Conservation (phyloP, 306 rosid genomes). For the Prunus padus region DNA sequence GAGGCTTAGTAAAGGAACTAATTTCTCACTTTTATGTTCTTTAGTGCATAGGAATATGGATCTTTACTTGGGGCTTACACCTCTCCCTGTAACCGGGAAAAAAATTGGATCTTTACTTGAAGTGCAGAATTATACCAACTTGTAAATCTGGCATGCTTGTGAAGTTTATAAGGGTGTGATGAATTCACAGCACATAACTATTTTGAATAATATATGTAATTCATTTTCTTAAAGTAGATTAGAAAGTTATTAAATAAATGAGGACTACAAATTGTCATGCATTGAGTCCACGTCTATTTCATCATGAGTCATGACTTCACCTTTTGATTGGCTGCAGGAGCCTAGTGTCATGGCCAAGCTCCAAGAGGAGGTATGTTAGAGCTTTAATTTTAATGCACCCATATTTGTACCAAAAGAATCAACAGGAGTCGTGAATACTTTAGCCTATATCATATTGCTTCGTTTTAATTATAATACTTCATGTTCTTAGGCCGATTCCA, state of each 20-base stretch:
- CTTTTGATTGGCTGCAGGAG: slow-evolving; percentile 57
- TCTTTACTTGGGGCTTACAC: background rate
- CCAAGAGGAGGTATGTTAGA: slow-evolving; percentile 81
- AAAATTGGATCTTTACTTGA: background rate
- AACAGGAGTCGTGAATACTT: slow-evolving; percentile 6
- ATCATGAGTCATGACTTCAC: background rate
- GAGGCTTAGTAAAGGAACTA: slow-evolving; percentile 15
- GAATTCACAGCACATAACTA: background rate
- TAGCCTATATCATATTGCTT: slow-evolving; percentile 16
- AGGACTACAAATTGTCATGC: background rate
- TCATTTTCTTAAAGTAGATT: background rate
- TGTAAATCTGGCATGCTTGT: background rate
- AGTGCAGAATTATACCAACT: background rate
- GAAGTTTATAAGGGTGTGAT: background rate
- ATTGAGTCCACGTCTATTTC: background rate
- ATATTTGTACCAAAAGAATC: slow-evolving; percentile 14
- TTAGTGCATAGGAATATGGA: background rate
- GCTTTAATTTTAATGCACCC: slow-evolving; percentile 18
- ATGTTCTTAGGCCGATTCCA: slow-evolving; percentile 64
- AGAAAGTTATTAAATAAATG: background rate
- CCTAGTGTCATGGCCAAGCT: slow-evolving; percentile 79
- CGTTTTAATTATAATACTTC: slow-evolving; percentile 3
- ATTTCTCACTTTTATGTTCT: background rate
- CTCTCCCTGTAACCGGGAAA: background rate
- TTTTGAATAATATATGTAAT: background rate